Percentiles rank a stretch among this genome's conserved stretches.
Evolutionary conservation across 345 rosid genomes (phyloP).

Genomic region (Linum usitatissimum): DNA sequence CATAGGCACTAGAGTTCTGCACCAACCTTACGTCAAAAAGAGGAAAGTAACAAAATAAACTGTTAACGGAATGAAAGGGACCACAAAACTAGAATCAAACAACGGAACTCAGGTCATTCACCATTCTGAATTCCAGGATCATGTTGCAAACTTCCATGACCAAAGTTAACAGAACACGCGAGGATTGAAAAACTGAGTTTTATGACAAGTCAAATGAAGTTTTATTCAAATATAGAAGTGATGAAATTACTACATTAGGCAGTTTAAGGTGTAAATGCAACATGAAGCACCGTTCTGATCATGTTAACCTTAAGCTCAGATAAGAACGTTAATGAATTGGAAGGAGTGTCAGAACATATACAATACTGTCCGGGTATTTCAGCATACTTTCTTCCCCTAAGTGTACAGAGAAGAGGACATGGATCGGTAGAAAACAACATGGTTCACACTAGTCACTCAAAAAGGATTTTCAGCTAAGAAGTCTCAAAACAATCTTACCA

Average conservation of each 20-base stretch:
- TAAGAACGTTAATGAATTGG: constrained; percentile 8
- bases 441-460: constrained; percentile 45
- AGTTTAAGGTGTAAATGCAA: neutral
- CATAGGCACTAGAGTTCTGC: neutral
- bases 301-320: neutral
- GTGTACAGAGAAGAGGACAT: constrained; percentile 29
- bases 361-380: constrained; percentile 20
- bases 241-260: neutral
- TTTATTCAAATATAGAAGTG: neutral
- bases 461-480: constrained; percentile 40
- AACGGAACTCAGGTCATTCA: constrained; percentile 3
- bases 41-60: neutral
- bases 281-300: constrained; percentile 3
- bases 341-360: constrained; percentile 15
- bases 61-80: neutral
- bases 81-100: neutral
- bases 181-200: no score
- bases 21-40: constrained; percentile 9
- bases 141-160: no score
- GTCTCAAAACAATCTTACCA: constrained; percentile 94
- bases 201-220: neutral
- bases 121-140: neutral
- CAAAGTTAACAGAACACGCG: no score
- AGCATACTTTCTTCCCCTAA: constrained; percentile 26
- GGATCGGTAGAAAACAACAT: constrained; percentile 25